Percentiles rank a stretch among this genome's conserved stretches.
phyloP scores from a whole-genome alignment of 768 basidiomycete genomes.

The Amanita molliuscula region DNA sequence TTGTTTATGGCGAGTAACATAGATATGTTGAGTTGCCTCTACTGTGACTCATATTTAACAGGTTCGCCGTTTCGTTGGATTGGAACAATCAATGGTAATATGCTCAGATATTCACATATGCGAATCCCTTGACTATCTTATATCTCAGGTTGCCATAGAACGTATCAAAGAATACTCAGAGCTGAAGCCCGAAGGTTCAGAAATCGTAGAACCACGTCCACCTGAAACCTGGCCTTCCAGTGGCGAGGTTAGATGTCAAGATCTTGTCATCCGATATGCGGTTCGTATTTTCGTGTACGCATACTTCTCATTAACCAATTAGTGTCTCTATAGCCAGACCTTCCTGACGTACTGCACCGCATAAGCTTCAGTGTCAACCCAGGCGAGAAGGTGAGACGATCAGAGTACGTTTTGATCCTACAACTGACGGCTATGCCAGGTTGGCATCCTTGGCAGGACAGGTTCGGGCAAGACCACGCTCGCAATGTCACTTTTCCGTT shows the following conservation, averaged over 20 bases:
- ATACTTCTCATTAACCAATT: not conserved
- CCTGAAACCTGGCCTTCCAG: slow-evolving; percentile 66
- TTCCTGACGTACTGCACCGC: slow-evolving; percentile 77
- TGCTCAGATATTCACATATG: not conserved
- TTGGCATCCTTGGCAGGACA: slow-evolving; percentile 65
- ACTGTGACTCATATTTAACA: slow-evolving; percentile 9
- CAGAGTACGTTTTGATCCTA: not conserved
- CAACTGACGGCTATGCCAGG: slow-evolving; percentile 20
- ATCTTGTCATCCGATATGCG: slow-evolving; percentile 70
- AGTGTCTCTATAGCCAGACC: slow-evolving; percentile 47
- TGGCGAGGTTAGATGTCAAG: slow-evolving; percentile 61
- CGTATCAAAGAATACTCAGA: slow-evolving; percentile 90
- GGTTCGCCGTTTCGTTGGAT: slow-evolving; percentile 74
- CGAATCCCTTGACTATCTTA: not conserved
- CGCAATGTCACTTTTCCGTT: slow-evolving; percentile 79
- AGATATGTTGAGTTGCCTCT: not conserved
- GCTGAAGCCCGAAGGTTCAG: slow-evolving; percentile 64
- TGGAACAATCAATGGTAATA: slow-evolving; percentile 85
- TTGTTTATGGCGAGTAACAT: slow-evolving; percentile 42
- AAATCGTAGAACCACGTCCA: slow-evolving; percentile 83
- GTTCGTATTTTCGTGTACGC: slow-evolving; percentile 27
- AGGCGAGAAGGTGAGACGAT: slow-evolving; percentile 56
- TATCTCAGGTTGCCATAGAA: slow-evolving; percentile 63
- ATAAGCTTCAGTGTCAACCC: slow-evolving; percentile 65
- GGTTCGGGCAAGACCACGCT: slow-evolving; percentile 76